Evolutionary conservation across 192 early-diverging fungal species (phyloP), one percentile per base, ranked within the genome.

Genomic region (Oehlia diaphana): DNA sequence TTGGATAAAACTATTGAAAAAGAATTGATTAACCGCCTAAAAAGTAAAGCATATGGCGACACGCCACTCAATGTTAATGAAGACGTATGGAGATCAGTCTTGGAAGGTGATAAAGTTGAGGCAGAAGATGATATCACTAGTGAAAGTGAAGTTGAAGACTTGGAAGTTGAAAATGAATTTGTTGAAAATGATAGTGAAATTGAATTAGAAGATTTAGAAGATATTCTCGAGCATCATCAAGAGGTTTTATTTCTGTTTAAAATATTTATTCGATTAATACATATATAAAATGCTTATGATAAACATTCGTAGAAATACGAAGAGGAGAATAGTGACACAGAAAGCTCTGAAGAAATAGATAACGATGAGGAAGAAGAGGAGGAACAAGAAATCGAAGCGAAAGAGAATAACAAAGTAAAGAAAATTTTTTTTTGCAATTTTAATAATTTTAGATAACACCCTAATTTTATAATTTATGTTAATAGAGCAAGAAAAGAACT

Each of bases 31-130:
- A 93, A 95, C 75, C 88, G 97, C 62, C 87, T 99, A 74, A 93
- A 92, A 89, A 93, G 86, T 86, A 96, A 96, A 84, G 94, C 97
- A 1, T 99, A 99, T 84, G 97, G 94, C 63, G 97, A 99, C 81
- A 94, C 91, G 50, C 96, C 97, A n/a, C 89, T 99, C 68, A 99
- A 99, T 84, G 95, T 96, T 81, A 92, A 93, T 78, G 92, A 96
- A 83, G 86, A 89, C 47, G 93, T 95, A 23, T 99, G 97, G 93
- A 91, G 88, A 80, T 92, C 94, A 83, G 93, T 96, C 21, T 82
- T 99, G 78, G 94, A 95, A 63, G 87, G 90, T 49, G 92, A 95
- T 78, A 86, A 92, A 63, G 83, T 91, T 5, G 91, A 88, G 73
- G 87, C 86, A 35, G 93, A 93, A 74, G 90, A 92, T 26, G 92